Base-by-base conservation (phyloP, 805 yeast species). In the Dipodascus albidus region DNA sequence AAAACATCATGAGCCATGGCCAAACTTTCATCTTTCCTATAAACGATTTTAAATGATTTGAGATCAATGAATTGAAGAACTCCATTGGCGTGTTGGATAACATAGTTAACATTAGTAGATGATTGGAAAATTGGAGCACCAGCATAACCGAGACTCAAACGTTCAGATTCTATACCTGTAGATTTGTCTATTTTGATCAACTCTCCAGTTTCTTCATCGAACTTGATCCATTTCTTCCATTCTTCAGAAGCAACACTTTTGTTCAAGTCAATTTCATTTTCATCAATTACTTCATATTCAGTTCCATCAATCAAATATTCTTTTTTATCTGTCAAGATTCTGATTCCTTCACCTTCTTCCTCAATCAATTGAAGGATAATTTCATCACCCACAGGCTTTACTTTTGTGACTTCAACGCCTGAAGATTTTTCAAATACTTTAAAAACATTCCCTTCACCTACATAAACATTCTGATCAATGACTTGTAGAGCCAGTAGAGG, bases 1-100 rank as follows among this genome's bases (percentile, higher is more conserved):
- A 57, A 55, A 2, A 60, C 62, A n/a, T 57, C 53, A 20, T 53
- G 55, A 20, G 58, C 59, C 2, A 57, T 33, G 6, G 67, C 59
- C 23, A 64, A 56, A 14, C 67, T 63, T 49, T 68, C 69, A 20
- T 66, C 62, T 6, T 66, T 60, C 4, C 57, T 48, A 67, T 66
- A 64, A 3, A 42, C 20, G 3, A 51, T 50, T 22, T 57, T 55
- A 20, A 53, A 24, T 24, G 17, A 42, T 11, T 11, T 33, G 14
- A 47, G 27, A 1, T 4, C 17, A 47, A 48, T 19, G 3, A 53
- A 20, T 23, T 23, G 44, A 17, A 23, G 44, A 27, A 20, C 23
- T 14, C 55, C 47, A 19, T 41, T 27, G 24, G 23, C 17, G 38
- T 27, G 51, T 23, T 42, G 38, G n/a, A 47, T 14, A 44, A 20